Base-by-base conservation (phyloP, 306 rosid species). In the Acacia confusa region DNA sequence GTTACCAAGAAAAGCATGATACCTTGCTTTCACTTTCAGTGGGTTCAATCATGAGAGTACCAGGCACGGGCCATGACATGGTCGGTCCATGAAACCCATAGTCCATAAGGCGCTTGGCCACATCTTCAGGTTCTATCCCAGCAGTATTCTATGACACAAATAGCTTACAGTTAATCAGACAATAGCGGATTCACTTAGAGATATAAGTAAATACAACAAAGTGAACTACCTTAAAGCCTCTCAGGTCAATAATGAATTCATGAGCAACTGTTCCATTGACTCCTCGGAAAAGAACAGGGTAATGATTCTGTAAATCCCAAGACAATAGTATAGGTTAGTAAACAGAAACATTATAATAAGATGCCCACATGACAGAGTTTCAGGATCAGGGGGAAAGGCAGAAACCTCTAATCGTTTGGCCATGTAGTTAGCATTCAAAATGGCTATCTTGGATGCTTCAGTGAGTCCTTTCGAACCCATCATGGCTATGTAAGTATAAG, bases 1-100 rank as follows among this genome's bases (percentile, higher is more conserved):
- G 45, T 30, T 74, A 19, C 55, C 65, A 20, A 55, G 36, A 63
- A 28, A 76, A 77, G 9, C 57, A 41, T n/a, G 2, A 38, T 90
- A 92, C 99, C 92, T 96, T 96, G 98, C 97, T 91, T 89, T 96
- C 99, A 90, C 99, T 96, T 81, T 96, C 99, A 63, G 98, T 94
- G 64, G 99, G 98, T 85, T 96, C 98, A 75, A 96, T 87, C 99
- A 96, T 96, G 88, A 96, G 98, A 17, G 99, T 96, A 55, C 99
- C 98, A 16, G 98, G 97, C 70, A 96, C 98, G 69, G 98, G 99
- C 99, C 99, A 96, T 71, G 99, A 96, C 99, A 96, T 96, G 47
- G 99, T 96, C 74, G 99, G 99, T 86, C 80, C 99, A 76, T 96
- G 99, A 36, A 96, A 96, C 27, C 98, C 98, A 3, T 96, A 96